Evolutionary conservation across 768 basidiomycete genomes (phyloP).

Genomic region (Termitomyces sp.): DNA sequence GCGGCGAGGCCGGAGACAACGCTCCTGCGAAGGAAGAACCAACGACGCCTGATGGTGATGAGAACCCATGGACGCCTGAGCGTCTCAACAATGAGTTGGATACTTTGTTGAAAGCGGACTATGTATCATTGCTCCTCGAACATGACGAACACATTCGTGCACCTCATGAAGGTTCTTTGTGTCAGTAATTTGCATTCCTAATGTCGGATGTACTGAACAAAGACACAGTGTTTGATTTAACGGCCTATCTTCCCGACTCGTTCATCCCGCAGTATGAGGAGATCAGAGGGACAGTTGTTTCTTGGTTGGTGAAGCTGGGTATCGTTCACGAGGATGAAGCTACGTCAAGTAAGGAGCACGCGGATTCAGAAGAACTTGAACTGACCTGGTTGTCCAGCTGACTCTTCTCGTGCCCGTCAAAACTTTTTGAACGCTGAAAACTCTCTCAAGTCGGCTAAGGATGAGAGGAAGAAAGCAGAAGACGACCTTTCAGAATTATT

Average conservation of each 20-base stretch:
- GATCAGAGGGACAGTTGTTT: constrained; percentile 52
- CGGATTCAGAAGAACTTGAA: neutral
- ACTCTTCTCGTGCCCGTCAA: constrained; percentile 57
- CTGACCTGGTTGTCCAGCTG: constrained; percentile 23
- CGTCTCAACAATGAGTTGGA: constrained; percentile 56
- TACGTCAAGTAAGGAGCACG: constrained; percentile 21
- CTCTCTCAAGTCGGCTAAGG: constrained; percentile 43
- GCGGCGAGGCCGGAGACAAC: constrained; percentile 31
- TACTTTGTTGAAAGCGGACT: constrained; percentile 54
- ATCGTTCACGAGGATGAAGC: constrained; percentile 40
- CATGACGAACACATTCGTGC: constrained; percentile 66
- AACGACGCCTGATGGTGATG: constrained; percentile 45
- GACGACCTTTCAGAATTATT: constrained; percentile 64
- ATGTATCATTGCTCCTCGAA: constrained; percentile 67
- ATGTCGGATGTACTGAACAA: neutral
- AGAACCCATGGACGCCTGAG: constrained; percentile 55
- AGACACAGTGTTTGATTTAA: constrained; percentile 64
- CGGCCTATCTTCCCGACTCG: constrained; percentile 82
- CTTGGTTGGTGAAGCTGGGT: constrained; percentile 61
- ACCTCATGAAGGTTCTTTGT: constrained; percentile 38
- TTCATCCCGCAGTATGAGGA: constrained; percentile 69
- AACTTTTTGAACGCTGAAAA: constrained; percentile 59
- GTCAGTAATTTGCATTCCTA: constrained; percentile 36
- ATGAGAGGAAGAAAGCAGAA: constrained; percentile 48
- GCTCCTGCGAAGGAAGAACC: constrained; percentile 25